A percentile compares a stretch with the other conserved stretches of the same genome.
Evolutionary conservation across 495 filamentous ascomycete genomes (phyloP).

Genomic region (Cercophora samala): DNA sequence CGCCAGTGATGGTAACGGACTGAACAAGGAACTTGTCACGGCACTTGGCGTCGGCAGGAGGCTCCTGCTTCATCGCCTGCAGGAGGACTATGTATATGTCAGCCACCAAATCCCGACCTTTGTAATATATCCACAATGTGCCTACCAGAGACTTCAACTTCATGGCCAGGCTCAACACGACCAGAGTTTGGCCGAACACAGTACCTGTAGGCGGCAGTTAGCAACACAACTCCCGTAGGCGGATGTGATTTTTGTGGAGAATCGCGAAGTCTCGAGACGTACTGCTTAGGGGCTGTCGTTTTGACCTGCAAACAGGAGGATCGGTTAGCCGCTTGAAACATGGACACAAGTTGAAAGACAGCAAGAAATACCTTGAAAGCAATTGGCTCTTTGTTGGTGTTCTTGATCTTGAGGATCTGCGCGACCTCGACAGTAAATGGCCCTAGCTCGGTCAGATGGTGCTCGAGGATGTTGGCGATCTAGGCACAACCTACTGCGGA

Average conservation of each 20-base stretch:
- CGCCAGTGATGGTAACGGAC: constrained; percentile 77
- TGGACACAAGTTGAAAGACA: background rate
- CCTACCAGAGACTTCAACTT: constrained; percentile 87
- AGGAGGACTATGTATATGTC: constrained; percentile 65
- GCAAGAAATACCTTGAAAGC: constrained; percentile 81
- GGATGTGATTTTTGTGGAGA: background rate
- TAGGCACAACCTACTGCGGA: constrained; percentile 66
- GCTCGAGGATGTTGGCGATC: background rate
- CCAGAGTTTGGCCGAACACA: constrained; percentile 97
- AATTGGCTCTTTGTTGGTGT: constrained; percentile 72
- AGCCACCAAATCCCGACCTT: background rate
- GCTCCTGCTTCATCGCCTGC: constrained; percentile 96
- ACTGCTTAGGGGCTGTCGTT: constrained; percentile 99
- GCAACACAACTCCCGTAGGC: background rate
- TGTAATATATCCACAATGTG: background rate
- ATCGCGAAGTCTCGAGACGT: constrained; percentile 38
- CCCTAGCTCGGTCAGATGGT: constrained; percentile 52
- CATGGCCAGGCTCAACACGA: constrained; percentile 80
- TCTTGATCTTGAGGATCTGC: constrained; percentile 76
- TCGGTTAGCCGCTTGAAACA: constrained; percentile 8
- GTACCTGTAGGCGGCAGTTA: constrained; percentile 66
- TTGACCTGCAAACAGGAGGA: constrained; percentile 68
- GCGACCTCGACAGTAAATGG: constrained; percentile 91
- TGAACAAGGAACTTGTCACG: constrained; percentile 98
- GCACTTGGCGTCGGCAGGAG: constrained; percentile 78